Evolutionary conservation across 352 stramenopile species (phyloP).

Genomic region (Blastocystis sp.): DNA sequence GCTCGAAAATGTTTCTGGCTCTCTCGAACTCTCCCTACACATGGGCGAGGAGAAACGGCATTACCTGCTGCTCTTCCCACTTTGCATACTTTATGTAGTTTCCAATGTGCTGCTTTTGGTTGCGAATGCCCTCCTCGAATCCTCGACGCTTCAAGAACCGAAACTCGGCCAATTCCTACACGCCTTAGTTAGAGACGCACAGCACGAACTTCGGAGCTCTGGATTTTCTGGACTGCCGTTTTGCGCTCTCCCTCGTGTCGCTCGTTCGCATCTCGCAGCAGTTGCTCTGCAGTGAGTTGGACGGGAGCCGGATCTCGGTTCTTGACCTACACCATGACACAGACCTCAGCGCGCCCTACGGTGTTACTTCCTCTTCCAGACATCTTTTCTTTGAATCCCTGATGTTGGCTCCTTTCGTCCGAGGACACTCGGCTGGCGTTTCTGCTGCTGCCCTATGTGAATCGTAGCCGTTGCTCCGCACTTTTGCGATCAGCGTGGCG

Average conservation of each 20-base stretch:
- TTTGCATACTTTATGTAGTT: constrained; percentile 97
- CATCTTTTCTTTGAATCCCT: constrained; percentile 38
- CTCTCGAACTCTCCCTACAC: constrained; percentile 91
- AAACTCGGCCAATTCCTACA: constrained; percentile 85
- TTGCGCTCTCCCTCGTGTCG: constrained; percentile 76
- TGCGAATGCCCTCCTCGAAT: constrained; percentile 92
- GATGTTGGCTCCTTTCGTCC: not conserved
- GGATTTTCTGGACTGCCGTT: constrained; percentile 60
- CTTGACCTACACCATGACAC: constrained; percentile 81
- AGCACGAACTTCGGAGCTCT: constrained; percentile 72
- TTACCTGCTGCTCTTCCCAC: constrained; percentile 87
- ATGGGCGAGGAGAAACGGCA: not conserved
- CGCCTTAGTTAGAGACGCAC: constrained; percentile 82
- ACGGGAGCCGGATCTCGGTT: constrained; percentile 95
- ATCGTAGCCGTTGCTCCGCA: constrained; percentile 1
- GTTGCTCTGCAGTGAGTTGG: constrained; percentile 98
- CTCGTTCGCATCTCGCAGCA: constrained; percentile 85
- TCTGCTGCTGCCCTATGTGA: not conserved
- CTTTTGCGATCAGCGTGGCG: not conserved
- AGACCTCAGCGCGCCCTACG: not conserved
- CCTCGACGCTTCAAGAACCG: constrained; percentile 85
- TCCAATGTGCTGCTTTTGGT: constrained; percentile 87
- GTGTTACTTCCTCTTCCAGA: constrained; percentile 66
- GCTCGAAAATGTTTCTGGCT: constrained; percentile 92
- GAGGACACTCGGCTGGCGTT: not conserved